These are phyloP conservation scores for Didymella pinodella DNA, from an alignment of 2,329 filamentous ascomycete genomes.

Conservation along the genomic window DNA sequence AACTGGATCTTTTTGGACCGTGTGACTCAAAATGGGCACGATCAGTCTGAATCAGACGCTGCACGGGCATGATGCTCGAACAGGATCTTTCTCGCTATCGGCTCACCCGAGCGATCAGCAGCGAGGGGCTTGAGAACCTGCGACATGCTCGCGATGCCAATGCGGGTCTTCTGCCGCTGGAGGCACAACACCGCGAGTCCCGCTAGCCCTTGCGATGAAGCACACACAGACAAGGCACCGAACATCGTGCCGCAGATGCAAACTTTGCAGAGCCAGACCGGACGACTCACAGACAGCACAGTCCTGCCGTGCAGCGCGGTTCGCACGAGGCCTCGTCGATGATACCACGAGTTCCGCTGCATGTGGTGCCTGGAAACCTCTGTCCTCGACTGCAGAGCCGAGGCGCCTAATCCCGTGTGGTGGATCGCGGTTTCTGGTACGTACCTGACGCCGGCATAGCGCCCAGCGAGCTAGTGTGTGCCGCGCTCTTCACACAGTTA, in stretches of 20 bases:
- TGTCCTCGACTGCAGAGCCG: slow-evolving; percentile 9
- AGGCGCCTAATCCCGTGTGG: slow-evolving; percentile 5
- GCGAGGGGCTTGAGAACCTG: slow-evolving; percentile 36
- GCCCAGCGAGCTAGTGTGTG: slow-evolving; percentile 19
- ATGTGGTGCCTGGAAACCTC: slow-evolving; percentile 7
- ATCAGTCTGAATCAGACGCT: slow-evolving; percentile 25
- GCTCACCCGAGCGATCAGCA: slow-evolving; percentile 45
- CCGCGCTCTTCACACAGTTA: slow-evolving; percentile 40
- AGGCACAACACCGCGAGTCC: neutral
- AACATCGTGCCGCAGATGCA: slow-evolving; percentile 7
- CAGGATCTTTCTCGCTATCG: slow-evolving; percentile 40
- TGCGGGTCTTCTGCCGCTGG: slow-evolving; percentile 25
- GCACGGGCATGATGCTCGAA: slow-evolving; percentile 40
- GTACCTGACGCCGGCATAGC: slow-evolving; percentile 23
- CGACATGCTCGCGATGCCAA: slow-evolving; percentile 37
- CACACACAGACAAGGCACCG: slow-evolving; percentile 5
- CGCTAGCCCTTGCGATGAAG: slow-evolving; percentile 12
- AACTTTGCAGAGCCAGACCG: neutral
- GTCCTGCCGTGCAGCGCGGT: slow-evolving; percentile 8
- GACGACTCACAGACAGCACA: slow-evolving; percentile 4
- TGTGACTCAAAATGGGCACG: slow-evolving; percentile 36
- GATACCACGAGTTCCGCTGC: slow-evolving; percentile 18
- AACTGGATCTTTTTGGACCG: slow-evolving; percentile 24
- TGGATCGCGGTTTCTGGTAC: slow-evolving; percentile 21
- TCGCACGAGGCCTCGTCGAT: slow-evolving; percentile 4